Evolutionary conservation across 768 basidiomycete species (phyloP).

Genomic region (Mrakia blollopis): DNA sequence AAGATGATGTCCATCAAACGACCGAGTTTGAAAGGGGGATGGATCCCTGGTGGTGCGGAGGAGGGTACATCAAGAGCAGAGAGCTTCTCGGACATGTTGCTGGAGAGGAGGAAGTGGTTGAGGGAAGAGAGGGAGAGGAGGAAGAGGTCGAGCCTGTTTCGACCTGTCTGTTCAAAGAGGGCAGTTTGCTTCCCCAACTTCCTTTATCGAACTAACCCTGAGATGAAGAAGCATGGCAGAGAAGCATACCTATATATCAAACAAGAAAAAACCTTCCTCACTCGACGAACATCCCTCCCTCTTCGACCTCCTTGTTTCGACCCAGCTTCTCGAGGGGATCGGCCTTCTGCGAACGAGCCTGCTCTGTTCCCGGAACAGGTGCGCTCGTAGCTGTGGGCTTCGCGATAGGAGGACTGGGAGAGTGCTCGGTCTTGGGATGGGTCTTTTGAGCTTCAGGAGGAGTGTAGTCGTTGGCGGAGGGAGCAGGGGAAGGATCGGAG

Average conservation of each 20-base stretch:
- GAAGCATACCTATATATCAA: not conserved
- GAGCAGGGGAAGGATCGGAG: conserved; percentile 1
- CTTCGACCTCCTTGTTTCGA: not conserved
- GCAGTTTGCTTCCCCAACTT: not conserved
- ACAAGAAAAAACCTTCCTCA: not conserved
- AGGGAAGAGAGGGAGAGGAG: not conserved
- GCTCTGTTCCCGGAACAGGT: conserved; percentile 2
- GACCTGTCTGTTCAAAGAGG: too few relatives aligned
- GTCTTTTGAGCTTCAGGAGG: not conserved
- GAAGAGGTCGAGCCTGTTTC: not conserved
- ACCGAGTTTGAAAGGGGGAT: not conserved
- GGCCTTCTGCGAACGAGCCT: not conserved
- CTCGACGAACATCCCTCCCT: not conserved
- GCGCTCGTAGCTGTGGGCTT: not conserved
- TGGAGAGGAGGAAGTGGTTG: not conserved
- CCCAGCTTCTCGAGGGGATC: not conserved
- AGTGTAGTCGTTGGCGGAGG: not conserved
- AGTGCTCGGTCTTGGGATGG: not conserved
- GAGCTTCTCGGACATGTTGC: not conserved
- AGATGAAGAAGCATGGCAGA: not conserved
- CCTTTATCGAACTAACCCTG: not conserved
- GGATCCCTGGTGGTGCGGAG: not conserved
- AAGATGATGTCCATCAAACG: too few relatives aligned
- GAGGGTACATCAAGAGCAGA: not conserved
- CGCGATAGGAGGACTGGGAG: not conserved